Evolutionary conservation across 106 monocot species (phyloP).

Genomic region (Dendrobium officinale): DNA sequence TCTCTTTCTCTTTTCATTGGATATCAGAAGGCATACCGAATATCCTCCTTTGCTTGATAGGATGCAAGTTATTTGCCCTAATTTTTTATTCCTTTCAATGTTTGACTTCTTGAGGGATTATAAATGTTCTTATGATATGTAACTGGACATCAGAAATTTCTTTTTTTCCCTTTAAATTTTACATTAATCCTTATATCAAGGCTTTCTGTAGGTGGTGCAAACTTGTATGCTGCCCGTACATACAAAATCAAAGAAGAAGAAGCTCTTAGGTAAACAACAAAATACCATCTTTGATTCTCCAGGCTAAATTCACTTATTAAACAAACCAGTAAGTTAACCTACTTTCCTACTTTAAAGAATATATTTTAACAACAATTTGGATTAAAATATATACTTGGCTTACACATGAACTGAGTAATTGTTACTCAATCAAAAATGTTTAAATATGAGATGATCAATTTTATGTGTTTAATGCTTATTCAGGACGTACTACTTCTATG

Average conservation of each 20-base stretch:
- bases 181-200: not conserved
- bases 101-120: too few relatives aligned
- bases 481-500: constrained; percentile 97
- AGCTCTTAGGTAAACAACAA: constrained; percentile 46
- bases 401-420: not conserved
- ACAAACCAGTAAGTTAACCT: not conserved
- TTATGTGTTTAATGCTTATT: constrained; percentile 3
- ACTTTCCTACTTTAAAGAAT: not conserved
- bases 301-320: not conserved
- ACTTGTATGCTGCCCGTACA: constrained; percentile 60
- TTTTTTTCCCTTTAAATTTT: not conserved
- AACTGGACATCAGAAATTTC: too few relatives aligned
- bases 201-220: constrained; percentile 52
- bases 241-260: constrained; percentile 89
- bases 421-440: not conserved
- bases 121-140: too few relatives aligned
- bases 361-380: not conserved
- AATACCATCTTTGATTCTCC: not conserved
- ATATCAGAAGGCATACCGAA: too few relatives aligned
- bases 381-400: not conserved
- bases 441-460: not conserved
- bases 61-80: too few relatives aligned
- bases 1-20: too few relatives aligned
- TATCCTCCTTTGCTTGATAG: too few relatives aligned
- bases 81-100: too few relatives aligned